Percentiles rank a stretch among this genome's conserved stretches.
These are phyloP conservation scores for Caloboletus inedulis DNA, from an alignment of 1,284 basidiomycete species.

Conservation along the genomic window DNA sequence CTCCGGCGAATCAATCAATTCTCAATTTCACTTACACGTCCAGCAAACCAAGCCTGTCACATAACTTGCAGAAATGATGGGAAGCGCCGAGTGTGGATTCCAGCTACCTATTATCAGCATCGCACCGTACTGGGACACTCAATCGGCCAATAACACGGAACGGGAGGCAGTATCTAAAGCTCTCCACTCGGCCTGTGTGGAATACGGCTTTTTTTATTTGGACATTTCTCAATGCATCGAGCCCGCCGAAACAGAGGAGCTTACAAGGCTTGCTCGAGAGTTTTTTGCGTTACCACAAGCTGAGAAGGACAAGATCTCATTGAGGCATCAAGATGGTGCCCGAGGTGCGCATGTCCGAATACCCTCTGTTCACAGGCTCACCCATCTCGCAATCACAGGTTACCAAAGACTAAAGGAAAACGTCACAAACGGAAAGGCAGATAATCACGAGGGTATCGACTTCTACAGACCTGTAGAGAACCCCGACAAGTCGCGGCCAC, in stretches of 20 bases:
- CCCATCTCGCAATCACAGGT: conserved; percentile 40
- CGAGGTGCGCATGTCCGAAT: conserved; percentile 51
- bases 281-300: conserved; percentile 72
- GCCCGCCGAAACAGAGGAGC: conserved; percentile 59
- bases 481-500: conserved; percentile 63
- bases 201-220: conserved; percentile 87
- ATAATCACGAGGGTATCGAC: conserved; percentile 83
- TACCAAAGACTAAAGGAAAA: conserved; percentile 76
- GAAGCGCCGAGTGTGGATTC: background rate
- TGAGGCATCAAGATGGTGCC: conserved; percentile 67
- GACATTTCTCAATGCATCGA: conserved; percentile 60
- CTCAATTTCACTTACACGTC: background rate
- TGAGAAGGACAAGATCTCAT: conserved; percentile 67
- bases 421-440: conserved; percentile 78
- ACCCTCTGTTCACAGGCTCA: background rate
- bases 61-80: conserved; percentile 16
- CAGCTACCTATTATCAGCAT: conserved; percentile 51
- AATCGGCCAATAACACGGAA: conserved; percentile 10
- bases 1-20: background rate
- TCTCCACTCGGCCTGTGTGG: conserved; percentile 69
- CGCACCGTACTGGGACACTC: conserved; percentile 47
- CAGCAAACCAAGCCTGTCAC: background rate
- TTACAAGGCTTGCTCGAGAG: conserved; percentile 57
- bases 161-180: conserved; percentile 48
- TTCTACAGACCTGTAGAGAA: conserved; percentile 71